Percentiles rank a stretch among this genome's conserved stretches.
These are phyloP conservation scores for Ampelomyces quisqualis DNA, from an alignment of 2,329 filamentous ascomycete species.

Conservation along the genomic window DNA sequence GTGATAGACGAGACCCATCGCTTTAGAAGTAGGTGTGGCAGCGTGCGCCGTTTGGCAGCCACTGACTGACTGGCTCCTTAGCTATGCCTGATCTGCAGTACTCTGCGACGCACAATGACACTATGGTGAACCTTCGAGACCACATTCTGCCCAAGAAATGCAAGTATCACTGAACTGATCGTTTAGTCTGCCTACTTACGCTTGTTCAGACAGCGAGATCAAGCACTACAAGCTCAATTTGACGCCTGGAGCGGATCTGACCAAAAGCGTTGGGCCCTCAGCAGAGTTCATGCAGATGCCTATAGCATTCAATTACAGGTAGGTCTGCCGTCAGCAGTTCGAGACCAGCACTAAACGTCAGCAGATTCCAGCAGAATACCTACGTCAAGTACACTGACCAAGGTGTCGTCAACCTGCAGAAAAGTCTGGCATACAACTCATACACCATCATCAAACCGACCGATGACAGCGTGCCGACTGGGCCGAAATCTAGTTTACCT, in stretches of 20 bases:
- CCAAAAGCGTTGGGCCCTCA: conserved; percentile 73
- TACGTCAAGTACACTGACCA: conserved; percentile 63
- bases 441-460: conserved; percentile 61
- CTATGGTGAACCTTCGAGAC: conserved; percentile 70
- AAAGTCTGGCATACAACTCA: conserved; percentile 26
- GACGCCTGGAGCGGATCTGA: conserved; percentile 55
- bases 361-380: conserved; percentile 80
- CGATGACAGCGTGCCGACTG: conserved; percentile 61
- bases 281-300: conserved; percentile 74
- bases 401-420: conserved; percentile 34
- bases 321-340: conserved; percentile 13
- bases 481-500: conserved; percentile 59
- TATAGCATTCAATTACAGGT: conserved; percentile 67
- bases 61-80: conserved; percentile 31
- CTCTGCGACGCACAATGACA: conserved; percentile 65
- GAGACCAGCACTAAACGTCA: conserved; percentile 1
- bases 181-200: background rate
- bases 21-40: conserved; percentile 63
- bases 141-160: conserved; percentile 71
- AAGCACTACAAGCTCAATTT: conserved; percentile 60
- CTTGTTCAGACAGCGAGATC: conserved; percentile 54
- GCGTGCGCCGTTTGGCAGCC: background rate
- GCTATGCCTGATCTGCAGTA: conserved; percentile 84
- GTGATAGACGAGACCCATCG: conserved; percentile 78
- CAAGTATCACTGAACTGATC: conserved; percentile 43